phyloP scores from a whole-genome alignment of 257 asterid genomes.

The Lycium ferocissimum region DNA sequence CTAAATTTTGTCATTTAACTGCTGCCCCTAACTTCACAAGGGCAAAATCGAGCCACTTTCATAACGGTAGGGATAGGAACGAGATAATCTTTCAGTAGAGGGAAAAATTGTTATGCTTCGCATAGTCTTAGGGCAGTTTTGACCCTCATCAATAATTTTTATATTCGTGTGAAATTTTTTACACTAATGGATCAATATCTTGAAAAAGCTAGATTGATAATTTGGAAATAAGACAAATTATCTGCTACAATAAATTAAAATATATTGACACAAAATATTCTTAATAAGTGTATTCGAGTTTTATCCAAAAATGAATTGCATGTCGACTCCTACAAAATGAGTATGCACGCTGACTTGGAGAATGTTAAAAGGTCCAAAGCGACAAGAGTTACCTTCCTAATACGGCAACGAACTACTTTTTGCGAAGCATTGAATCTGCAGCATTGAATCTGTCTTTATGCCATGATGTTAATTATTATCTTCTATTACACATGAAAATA shows the following conservation, averaged over 20 bases:
- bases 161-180: not conserved
- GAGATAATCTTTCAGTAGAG: not conserved
- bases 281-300: not conserved
- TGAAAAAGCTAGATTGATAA: not conserved
- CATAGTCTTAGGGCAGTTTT: not conserved
- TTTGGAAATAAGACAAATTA: not conserved
- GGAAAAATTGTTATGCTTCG: not conserved
- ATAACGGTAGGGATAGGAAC: not conserved
- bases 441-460: not conserved
- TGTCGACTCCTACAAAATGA: not conserved
- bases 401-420: conserved; percentile 33
- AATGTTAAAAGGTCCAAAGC: not conserved
- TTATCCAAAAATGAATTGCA: not conserved
- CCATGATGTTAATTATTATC: not conserved
- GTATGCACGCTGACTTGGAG: not conserved
- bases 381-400: conserved; percentile 34
- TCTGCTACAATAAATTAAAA: not conserved
- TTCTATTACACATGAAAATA: not conserved
- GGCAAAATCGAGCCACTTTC: not conserved
- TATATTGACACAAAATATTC: not conserved
- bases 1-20: not conserved
- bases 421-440: not conserved
- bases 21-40: not conserved
- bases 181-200: not conserved
- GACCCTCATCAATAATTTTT: not conserved